A percentile compares a stretch with the other conserved stretches of the same genome.
Conservation (phyloP, 345 rosid genomes). For the Salix purpurea region DNA sequence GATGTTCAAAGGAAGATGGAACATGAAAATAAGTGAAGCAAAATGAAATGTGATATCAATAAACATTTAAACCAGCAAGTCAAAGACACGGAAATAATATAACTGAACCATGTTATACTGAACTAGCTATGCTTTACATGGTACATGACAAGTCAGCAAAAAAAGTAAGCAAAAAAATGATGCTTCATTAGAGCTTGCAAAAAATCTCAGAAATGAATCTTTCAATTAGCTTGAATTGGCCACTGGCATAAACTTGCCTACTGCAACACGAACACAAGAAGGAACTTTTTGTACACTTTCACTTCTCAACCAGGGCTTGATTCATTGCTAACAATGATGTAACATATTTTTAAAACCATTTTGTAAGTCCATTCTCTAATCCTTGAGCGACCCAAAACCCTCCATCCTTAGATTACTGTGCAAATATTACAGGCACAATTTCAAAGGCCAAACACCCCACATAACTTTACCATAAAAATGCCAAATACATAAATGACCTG, state of each 20-base stretch:
- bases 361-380: not conserved
- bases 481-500: not conserved
- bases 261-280: not conserved
- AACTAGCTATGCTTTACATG: not conserved
- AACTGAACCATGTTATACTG: not conserved
- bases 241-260: not conserved
- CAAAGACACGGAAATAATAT: not conserved
- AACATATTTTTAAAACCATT: not conserved
- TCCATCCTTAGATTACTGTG: not conserved
- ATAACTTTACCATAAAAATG: slow-evolving; percentile 2
- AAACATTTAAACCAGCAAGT: not conserved
- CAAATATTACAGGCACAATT: not conserved
- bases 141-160: not conserved
- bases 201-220: not conserved
- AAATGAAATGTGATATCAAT: too few relatives aligned
- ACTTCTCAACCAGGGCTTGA: not conserved
- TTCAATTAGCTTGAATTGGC: not conserved
- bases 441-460: not conserved
- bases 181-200: not conserved
- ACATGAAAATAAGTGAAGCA: not conserved
- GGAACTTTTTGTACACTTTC: not conserved
- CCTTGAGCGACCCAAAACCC: not conserved
- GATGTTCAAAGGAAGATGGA: not conserved
- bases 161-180: not conserved
- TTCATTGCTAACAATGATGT: not conserved